Base-by-base conservation (phyloP, 768 basidiomycete genomes). In the Mycena capillaripes region DNA sequence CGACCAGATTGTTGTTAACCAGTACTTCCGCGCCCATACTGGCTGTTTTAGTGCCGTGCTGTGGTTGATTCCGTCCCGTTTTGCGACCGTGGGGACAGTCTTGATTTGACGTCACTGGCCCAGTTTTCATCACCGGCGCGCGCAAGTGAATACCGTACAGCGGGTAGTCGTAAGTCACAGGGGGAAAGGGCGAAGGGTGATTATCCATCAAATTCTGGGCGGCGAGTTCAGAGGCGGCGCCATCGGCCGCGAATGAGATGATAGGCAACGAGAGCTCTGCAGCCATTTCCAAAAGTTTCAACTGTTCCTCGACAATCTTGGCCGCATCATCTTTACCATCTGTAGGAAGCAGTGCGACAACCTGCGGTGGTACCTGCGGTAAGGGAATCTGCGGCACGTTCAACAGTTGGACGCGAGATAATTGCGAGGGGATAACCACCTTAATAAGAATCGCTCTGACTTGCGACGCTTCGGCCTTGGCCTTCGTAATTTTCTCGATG, bases 361-460 rank as follows among this genome's bases (percentile, higher is more conserved):
- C 78, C 4, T 69, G 23, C 5, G 80, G 76, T 11, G 74, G 76
- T 57, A 67, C 62, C 10, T 74, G 60, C 6, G 79, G 78, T 19
- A 80, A 59, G 3, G 76, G 78, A 30, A 81, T 46, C 79, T 78
- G 52, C 27, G 34, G 11, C 27, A 40, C 12, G 29, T 34, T 10
- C 2, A 21, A 44, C 50, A 29, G 5, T 23, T 21, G 29, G 25
- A 9, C n/a, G 29, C 29, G 3, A 30, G 9, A 25, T 23, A 34
- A 46, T 27, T 27, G 38, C 23, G 32, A 30, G 63, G 29, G 34
- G 19, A 2, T 46, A 81, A 79, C 70, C 57, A 80, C 81, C 72
- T 79, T 80, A 5, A 71, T 62, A 7, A 81, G 46, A 7, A 82
- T 79, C 1, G 79, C 80, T 0, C 78, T 57, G 21, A 76, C 77